These are phyloP conservation scores for Diplodia seriata DNA, from an alignment of 2,329 filamentous ascomycete species.

Conservation along the genomic window DNA sequence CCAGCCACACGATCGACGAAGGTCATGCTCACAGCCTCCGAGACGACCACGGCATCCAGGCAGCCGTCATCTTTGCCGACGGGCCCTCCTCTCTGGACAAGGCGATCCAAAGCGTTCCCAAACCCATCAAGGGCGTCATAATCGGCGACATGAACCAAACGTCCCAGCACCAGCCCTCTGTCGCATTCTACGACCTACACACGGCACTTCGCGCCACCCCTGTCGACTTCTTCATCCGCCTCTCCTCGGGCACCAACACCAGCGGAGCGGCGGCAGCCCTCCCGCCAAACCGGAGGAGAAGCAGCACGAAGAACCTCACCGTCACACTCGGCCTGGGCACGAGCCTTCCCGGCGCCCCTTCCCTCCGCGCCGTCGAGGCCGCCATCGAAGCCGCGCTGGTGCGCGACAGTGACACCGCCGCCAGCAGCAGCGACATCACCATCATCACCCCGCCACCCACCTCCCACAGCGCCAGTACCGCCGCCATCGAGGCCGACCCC, in stretches of 20 bases:
- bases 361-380: background rate
- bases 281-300: conserved; percentile 41
- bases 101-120: conserved; percentile 29
- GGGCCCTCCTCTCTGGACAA: conserved; percentile 23
- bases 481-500: background rate
- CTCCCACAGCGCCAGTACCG: background rate
- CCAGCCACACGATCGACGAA: background rate
- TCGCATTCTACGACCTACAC: too few species aligned
- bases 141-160: conserved; percentile 43
- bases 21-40: conserved; percentile 2
- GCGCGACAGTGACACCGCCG: background rate
- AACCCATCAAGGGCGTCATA: conserved; percentile 35
- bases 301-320: conserved; percentile 7
- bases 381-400: background rate
- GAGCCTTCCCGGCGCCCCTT: background rate
- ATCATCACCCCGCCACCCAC: background rate
- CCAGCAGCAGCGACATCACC: background rate
- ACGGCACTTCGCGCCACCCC: too few species aligned
- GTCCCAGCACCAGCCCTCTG: too few species aligned
- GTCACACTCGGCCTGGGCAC: background rate
- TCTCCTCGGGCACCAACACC: too few species aligned
- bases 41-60: background rate
- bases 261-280: conserved; percentile 33
- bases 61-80: background rate
- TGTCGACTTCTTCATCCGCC: too few species aligned